These are phyloP conservation scores for Cystobasidiaceae sp. DNA, from an alignment of 1,284 basidiomycete species.

Conservation along the genomic window DNA sequence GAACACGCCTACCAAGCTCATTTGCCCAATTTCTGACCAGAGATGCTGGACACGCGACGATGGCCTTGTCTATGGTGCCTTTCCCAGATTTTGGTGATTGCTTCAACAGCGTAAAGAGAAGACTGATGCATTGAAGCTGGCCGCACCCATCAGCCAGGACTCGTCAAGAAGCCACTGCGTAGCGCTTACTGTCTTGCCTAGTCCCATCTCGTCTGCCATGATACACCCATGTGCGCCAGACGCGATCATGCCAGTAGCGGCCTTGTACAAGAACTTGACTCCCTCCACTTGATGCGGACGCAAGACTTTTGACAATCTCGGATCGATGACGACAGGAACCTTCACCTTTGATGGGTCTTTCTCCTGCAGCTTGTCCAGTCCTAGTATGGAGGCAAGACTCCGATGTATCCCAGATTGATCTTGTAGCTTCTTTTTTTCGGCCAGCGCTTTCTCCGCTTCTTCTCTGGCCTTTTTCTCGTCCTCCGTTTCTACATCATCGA, in stretches of 20 bases:
- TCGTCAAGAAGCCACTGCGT: not conserved
- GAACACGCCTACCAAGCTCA: conserved; percentile 77
- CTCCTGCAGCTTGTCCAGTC: conserved; percentile 59
- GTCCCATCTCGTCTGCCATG: conserved; percentile 99
- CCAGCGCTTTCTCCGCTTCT: conserved; percentile 52
- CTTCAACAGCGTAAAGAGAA: conserved; percentile 94
- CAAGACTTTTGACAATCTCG: conserved; percentile 74
- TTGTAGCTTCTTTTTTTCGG: conserved; percentile 56
- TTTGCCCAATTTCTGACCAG: conserved; percentile 99
- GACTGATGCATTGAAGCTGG: conserved; percentile 82
- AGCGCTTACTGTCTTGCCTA: conserved; percentile 50
- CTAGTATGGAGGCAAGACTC: conserved; percentile 76
- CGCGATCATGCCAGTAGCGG: conserved; percentile 86
- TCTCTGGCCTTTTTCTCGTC: conserved; percentile 56
- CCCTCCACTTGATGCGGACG: conserved; percentile 97
- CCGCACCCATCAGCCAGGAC: too few relatives aligned
- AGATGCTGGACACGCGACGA: conserved; percentile 95
- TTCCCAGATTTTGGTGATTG: conserved; percentile 86
- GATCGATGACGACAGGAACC: conserved; percentile 95
- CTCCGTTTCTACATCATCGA: conserved; percentile 79
- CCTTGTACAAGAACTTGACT: conserved; percentile 96
- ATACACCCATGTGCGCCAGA: conserved; percentile 94
- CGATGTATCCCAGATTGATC: conserved; percentile 58
- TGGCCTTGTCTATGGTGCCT: conserved; percentile 90
- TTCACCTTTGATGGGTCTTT: conserved; percentile 53